phyloP scores from a whole-genome alignment of 2,329 filamentous ascomycete species.

The Colletotrichum sp. region DNA sequence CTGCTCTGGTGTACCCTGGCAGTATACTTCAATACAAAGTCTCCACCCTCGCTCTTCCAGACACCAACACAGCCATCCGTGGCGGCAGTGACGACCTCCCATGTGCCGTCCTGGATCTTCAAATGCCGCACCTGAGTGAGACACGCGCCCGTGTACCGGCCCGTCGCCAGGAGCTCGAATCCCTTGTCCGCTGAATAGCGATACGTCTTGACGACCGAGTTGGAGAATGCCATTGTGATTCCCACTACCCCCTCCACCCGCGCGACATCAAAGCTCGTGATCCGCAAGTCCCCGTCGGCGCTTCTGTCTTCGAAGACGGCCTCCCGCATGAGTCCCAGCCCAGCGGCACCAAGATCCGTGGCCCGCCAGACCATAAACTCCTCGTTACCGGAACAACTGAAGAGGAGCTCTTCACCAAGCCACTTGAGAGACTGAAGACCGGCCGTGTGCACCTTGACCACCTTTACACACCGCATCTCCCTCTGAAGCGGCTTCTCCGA shows the following conservation, averaged over 20 bases:
- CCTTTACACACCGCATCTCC: constrained; percentile 54
- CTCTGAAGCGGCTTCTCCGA: constrained; percentile 24
- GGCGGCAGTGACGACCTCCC: constrained; percentile 67
- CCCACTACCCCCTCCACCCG: constrained; percentile 44
- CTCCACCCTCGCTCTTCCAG: constrained; percentile 44
- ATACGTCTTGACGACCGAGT: constrained; percentile 75
- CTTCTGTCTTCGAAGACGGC: constrained; percentile 56
- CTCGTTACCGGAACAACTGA: constrained; percentile 86
- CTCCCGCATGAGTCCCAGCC: constrained; percentile 62
- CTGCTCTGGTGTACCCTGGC: constrained; percentile 76
- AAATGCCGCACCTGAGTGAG: constrained; percentile 68
- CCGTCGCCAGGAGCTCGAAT: constrained; percentile 56
- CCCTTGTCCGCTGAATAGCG: constrained; percentile 43
- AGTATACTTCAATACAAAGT: constrained; percentile 33
- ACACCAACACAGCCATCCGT: constrained; percentile 80
- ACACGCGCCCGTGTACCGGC: constrained; percentile 74
- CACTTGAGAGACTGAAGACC: constrained; percentile 84
- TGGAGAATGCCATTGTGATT: constrained; percentile 79
- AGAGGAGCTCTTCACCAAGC: constrained; percentile 67
- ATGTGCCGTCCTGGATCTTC: constrained; percentile 23
- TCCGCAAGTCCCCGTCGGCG: constrained; percentile 70
- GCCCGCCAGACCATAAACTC: constrained; percentile 89
- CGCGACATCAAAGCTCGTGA: constrained; percentile 76
- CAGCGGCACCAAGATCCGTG: constrained; percentile 51
- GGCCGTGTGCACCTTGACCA: constrained; percentile 78